These are phyloP conservation scores for Solanum hybrid DNA, from an alignment of 305 asterid genomes.

Conservation along the genomic window DNA sequence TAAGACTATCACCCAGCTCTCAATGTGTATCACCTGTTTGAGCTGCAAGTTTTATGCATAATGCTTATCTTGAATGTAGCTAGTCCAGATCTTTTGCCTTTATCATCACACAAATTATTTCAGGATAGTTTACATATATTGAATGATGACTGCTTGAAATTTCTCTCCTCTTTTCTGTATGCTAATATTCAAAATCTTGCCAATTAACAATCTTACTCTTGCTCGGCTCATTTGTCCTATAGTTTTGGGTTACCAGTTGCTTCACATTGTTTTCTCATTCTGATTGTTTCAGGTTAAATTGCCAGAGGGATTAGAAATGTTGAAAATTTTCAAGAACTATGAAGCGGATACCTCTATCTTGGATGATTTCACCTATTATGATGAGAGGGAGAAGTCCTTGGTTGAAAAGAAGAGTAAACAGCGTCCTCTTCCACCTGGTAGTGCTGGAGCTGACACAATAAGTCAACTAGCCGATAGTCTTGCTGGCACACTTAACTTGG, in stretches of 20 bases:
- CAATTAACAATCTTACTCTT: not conserved
- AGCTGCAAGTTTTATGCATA: not conserved
- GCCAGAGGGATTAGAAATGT: slow-evolving; percentile 86
- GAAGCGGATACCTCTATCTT: slow-evolving; percentile 81
- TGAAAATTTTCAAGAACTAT: slow-evolving; percentile 74
- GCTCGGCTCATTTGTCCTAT: not conserved
- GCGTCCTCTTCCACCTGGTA: slow-evolving; percentile 37
- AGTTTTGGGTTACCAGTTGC: not conserved
- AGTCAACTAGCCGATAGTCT: slow-evolving; percentile 70
- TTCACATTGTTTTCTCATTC: slow-evolving; percentile 4
- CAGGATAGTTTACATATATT: not conserved
- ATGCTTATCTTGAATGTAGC: slow-evolving; percentile 1
- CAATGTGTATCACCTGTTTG: not conserved
- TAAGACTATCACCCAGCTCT: not conserved
- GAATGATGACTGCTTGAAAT: not conserved
- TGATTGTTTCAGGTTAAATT: slow-evolving; percentile 61
- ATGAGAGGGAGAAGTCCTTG: slow-evolving; percentile 78
- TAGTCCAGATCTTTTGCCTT: not conserved
- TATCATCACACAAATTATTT: not conserved
- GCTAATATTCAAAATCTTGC: not conserved
- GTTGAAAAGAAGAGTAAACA: slow-evolving; percentile 80
- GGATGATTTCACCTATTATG: slow-evolving; percentile 84
- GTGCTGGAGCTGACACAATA: slow-evolving; percentile 46
- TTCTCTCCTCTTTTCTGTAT: not conserved
- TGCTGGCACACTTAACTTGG: slow-evolving; percentile 62